A percentile compares a stretch with the other conserved stretches of the same genome.
Conservation (phyloP, 1,139 yeast species). For the Waltiozyma solani region DNA sequence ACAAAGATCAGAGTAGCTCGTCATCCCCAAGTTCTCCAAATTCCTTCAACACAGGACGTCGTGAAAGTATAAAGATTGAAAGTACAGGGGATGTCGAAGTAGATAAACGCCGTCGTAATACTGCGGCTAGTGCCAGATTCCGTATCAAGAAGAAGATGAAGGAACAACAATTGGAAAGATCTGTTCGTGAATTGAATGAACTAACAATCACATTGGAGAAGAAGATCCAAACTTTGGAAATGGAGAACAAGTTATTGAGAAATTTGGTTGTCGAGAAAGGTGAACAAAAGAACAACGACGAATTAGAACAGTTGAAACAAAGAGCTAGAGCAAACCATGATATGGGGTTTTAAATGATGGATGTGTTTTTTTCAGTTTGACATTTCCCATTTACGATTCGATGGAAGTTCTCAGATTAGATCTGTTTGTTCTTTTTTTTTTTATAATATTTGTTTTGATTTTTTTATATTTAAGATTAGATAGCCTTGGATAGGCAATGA, state of each 20-base stretch:
- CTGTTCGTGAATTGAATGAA: constrained; percentile 31
- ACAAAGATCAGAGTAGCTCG: no score
- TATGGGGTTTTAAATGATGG: background rate
- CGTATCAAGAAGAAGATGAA: constrained; percentile 52
- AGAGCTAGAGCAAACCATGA: constrained; percentile 9
- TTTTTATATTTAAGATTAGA: no score
- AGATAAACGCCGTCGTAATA: constrained; percentile 47
- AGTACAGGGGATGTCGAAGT: constrained; percentile 18
- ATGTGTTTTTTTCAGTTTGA: background rate
- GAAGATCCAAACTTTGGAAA: constrained; percentile 40
- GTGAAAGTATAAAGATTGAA: constrained; percentile 5
- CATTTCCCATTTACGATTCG: no score
- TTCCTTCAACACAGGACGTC: background rate
- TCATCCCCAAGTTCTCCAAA: no score
- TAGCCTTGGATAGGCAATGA: no score
- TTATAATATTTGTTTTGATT: no score
- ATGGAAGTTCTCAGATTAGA: no score
- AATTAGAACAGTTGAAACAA: constrained; percentile 16
- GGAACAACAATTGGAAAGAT: constrained; percentile 49
- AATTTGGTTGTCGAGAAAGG: constrained; percentile 41
- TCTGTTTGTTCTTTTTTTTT: no score
- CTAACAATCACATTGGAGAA: constrained; percentile 35
- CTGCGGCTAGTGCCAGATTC: constrained; percentile 57
- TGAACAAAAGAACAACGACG: constrained; percentile 26
- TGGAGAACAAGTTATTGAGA: constrained; percentile 45